A percentile compares a stretch with the other conserved stretches of the same genome.
phyloP scores from a whole-genome alignment of 2,329 filamentous ascomycete species.

The Aspergillus ochraceoroseus region DNA sequence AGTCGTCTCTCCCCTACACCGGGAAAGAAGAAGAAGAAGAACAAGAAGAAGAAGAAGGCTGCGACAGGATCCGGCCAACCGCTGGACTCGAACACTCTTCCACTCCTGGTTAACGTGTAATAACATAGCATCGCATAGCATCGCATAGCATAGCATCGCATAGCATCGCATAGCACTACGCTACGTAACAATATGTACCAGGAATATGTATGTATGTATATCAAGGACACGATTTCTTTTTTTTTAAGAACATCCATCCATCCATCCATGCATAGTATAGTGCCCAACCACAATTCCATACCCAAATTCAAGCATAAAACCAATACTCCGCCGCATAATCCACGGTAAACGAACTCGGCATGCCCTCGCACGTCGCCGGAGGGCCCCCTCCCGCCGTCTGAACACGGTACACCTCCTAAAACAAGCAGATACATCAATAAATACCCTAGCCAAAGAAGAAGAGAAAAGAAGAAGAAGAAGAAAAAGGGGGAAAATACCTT shows the following conservation, averaged over 20 bases:
- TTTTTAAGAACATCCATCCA: too few species aligned
- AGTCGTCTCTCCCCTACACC: not conserved
- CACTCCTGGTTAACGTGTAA: not conserved
- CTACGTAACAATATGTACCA: not conserved
- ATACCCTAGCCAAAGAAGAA: constrained; percentile 3
- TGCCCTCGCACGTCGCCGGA: constrained; percentile 33
- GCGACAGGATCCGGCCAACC: not conserved
- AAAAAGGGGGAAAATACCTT: constrained; percentile 8
- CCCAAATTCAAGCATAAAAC: constrained; percentile 35
- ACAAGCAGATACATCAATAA: not conserved
- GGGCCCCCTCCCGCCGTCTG: constrained; percentile 36
- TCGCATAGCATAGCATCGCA: too few species aligned
- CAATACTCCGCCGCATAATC: constrained; percentile 44
- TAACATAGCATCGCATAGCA: too few species aligned
- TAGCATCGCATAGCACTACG: not conserved
- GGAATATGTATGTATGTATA: not conserved
- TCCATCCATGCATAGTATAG: too few species aligned
- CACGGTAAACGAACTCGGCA: constrained; percentile 30
- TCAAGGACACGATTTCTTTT: too few species aligned
- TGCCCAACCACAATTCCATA: not conserved
- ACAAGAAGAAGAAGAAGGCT: constrained; percentile 6
- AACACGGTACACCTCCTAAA: constrained; percentile 43
- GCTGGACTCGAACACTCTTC: not conserved
- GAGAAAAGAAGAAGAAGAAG: not conserved
- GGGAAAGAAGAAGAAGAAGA: constrained; percentile 1